These are phyloP conservation scores for Nicotiana undulata DNA, from an alignment of 257 asterid species.

Conservation along the genomic window DNA sequence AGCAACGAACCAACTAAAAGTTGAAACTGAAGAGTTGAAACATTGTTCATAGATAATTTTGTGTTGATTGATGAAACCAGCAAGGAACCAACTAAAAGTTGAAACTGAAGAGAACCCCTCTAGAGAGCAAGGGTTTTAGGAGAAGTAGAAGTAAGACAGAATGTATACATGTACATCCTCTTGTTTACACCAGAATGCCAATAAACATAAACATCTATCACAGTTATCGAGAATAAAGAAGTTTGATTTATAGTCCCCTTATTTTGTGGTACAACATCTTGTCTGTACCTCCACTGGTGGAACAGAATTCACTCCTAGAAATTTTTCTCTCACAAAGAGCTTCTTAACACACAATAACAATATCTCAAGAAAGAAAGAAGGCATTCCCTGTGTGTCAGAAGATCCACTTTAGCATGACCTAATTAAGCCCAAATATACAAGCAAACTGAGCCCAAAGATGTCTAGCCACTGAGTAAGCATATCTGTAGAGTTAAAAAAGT, in stretches of 20 bases:
- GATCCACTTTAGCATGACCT: neutral
- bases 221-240: neutral
- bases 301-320: neutral
- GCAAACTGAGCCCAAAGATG: neutral
- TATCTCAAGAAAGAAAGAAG: neutral
- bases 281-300: neutral
- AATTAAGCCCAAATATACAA: neutral
- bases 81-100: neutral
- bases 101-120: neutral
- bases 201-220: neutral
- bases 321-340: neutral
- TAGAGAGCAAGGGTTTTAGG: neutral
- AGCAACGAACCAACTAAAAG: neutral
- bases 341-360: neutral
- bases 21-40: neutral
- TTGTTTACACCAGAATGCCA: neutral
- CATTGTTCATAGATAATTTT: neutral
- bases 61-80: neutral
- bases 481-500: neutral
- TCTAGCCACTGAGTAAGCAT: neutral
- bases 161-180: neutral
- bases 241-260: neutral
- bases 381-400: neutral
- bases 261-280: slow-evolving; percentile 2
- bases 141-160: neutral